phyloP scores from a whole-genome alignment of 495 filamentous ascomycete species.

The Penicillium flavigenum region DNA sequence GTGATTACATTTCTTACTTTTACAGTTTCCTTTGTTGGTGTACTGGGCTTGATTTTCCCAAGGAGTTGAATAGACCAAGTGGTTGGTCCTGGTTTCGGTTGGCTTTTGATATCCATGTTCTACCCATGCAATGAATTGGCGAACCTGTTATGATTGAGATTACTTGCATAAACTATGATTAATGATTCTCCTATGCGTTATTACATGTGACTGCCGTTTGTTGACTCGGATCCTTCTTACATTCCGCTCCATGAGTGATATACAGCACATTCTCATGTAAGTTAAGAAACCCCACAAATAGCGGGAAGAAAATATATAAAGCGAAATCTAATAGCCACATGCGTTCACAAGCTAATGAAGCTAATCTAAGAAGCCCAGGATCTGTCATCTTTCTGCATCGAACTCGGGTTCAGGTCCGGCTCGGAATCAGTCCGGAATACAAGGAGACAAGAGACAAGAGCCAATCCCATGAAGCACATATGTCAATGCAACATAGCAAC shows the following conservation, averaged over 20 bases:
- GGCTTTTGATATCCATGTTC: background rate
- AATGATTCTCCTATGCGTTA: background rate
- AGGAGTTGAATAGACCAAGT: background rate
- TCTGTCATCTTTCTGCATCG: background rate
- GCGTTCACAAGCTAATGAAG: background rate
- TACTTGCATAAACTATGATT: background rate
- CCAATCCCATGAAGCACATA: background rate
- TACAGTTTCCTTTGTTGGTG: background rate
- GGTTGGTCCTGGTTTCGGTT: background rate
- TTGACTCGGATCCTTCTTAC: background rate
- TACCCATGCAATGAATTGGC: background rate
- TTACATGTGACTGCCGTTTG: background rate
- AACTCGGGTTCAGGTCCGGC: background rate
- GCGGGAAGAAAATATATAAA: background rate
- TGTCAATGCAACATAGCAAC: background rate
- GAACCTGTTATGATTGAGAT: background rate
- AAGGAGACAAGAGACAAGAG: background rate
- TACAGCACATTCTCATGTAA: background rate
- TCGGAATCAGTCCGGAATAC: background rate
- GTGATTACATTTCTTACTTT: constrained; percentile 11
- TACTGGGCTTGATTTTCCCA: background rate
- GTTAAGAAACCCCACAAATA: background rate
- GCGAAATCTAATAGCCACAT: background rate
- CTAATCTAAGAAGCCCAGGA: background rate
- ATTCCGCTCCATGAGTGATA: background rate